A percentile compares a stretch with the other conserved stretches of the same genome.
Conservation (phyloP, 73 alveolate species). For the Urostyla sp. region DNA sequence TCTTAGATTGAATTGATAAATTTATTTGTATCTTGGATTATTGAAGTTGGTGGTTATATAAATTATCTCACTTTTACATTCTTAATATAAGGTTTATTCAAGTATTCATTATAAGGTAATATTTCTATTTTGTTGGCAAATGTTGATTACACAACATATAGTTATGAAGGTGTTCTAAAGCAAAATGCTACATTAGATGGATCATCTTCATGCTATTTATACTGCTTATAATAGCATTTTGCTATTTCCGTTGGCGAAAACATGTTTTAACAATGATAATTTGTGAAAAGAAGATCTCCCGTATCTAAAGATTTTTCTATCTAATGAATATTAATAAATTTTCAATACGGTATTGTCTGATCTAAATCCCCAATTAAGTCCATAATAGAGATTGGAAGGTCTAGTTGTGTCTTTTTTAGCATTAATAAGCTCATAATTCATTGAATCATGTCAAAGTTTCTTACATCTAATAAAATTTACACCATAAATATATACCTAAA, state of each 20-base stretch:
- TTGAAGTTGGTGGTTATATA: constrained; percentile 24
- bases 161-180: constrained; percentile 53
- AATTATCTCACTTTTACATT: constrained; percentile 52
- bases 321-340: neutral
- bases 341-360: constrained; percentile 64
- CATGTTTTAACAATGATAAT: constrained; percentile 58
- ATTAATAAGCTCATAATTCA: constrained; percentile 52
- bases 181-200: constrained; percentile 57
- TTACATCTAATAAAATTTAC: constrained; percentile 23
- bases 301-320: constrained; percentile 71
- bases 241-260: constrained; percentile 57
- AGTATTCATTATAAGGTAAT: constrained; percentile 54
- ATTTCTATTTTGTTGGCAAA: constrained; percentile 34
- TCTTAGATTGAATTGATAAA: constrained; percentile 46
- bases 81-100: constrained; percentile 56
- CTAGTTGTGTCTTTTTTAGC: constrained; percentile 69
- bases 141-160: constrained; percentile 33
- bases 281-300: constrained; percentile 61
- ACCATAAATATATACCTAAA: neutral
- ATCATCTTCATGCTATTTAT: constrained; percentile 5
- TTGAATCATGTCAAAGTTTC: constrained; percentile 54
- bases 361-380: constrained; percentile 73
- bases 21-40: constrained; percentile 11
- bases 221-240: constrained; percentile 37
- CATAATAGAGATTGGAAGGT: constrained; percentile 67